Percentiles rank a stretch among this genome's conserved stretches.
Evolutionary conservation across 306 rosid species (phyloP).

Genomic region (Vachellia collinsii): DNA sequence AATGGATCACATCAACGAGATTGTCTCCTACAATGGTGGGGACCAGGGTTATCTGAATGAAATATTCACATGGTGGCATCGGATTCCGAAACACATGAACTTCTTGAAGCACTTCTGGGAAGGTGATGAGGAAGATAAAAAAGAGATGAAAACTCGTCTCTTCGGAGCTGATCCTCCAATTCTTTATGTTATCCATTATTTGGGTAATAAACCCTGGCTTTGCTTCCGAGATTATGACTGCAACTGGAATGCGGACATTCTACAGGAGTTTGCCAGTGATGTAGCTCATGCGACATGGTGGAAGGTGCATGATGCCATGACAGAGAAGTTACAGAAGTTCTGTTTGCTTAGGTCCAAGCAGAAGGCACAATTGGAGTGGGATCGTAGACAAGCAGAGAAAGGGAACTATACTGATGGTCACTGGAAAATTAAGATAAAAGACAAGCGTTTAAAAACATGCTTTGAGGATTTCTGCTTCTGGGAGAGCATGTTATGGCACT

Average conservation of each 20-base stretch:
- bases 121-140: conserved; percentile 62
- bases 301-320: conserved; percentile 73
- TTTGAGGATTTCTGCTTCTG: conserved; percentile 68
- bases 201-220: conserved; percentile 70
- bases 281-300: conserved; percentile 68
- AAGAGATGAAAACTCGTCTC: conserved; percentile 56
- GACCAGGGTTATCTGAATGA: conserved; percentile 76
- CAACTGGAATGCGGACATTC: conserved; percentile 67
- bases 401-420: conserved; percentile 63
- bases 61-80: conserved; percentile 75
- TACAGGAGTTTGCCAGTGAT: conserved; percentile 70
- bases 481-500: conserved; percentile 71
- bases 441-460: conserved; percentile 51
- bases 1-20: conserved; percentile 67
- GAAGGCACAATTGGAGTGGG: conserved; percentile 50
- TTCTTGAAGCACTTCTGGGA: conserved; percentile 78
- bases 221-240: conserved; percentile 81
- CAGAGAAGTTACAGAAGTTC: conserved; percentile 46
- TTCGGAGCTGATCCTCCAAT: conserved; percentile 64
- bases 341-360: too few species aligned
- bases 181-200: conserved; percentile 64
- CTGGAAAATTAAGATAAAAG: conserved; percentile 65
- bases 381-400: conserved; percentile 62
- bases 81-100: conserved; percentile 71
- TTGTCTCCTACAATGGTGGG: conserved; percentile 70